Conservation (phyloP, 75 land plant genomes). For the Pinus tabuliformis region DNA sequence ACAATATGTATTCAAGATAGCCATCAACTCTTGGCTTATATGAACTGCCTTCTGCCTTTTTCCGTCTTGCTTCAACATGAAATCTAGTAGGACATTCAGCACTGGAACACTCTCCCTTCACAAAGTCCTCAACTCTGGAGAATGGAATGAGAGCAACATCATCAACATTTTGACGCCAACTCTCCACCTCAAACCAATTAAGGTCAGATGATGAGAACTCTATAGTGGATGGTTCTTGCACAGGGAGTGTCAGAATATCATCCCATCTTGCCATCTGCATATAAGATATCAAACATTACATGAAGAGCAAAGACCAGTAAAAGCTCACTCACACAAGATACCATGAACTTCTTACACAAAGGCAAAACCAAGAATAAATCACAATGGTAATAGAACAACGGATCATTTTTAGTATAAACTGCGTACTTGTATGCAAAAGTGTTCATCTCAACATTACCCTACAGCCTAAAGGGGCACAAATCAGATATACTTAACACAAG, state of each 20-base stretch:
- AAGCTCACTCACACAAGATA: too few species aligned
- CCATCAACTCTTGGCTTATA: constrained; percentile 69
- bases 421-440: too few species aligned
- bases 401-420: too few species aligned
- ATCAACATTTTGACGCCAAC: constrained; percentile 68
- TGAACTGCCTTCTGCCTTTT: constrained; percentile 24
- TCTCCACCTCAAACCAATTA: constrained; percentile 69
- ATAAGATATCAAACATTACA: too few species aligned
- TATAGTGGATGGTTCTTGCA: constrained; percentile 57
- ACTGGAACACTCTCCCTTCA: constrained; percentile 66
- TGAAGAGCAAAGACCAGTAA: too few species aligned
- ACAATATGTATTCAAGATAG: constrained; percentile 70
- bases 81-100: constrained; percentile 72
- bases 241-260: constrained; percentile 63
- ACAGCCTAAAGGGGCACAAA: too few species aligned
- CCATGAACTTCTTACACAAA: too few species aligned
- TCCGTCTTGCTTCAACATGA: constrained; percentile 76
- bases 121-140: constrained; percentile 70
- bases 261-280: constrained; percentile 70
- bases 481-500: too few species aligned
- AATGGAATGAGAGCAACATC: constrained; percentile 74
- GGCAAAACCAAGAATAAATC: too few species aligned
- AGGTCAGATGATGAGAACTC: constrained; percentile 64
- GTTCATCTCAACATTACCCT: too few species aligned
- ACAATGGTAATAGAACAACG: too few species aligned